A percentile compares a stretch with the other conserved stretches of the same genome.
These are phyloP conservation scores for Dysphania ambrosioides DNA, from an alignment of 148 eudicot species.

Conservation along the genomic window DNA sequence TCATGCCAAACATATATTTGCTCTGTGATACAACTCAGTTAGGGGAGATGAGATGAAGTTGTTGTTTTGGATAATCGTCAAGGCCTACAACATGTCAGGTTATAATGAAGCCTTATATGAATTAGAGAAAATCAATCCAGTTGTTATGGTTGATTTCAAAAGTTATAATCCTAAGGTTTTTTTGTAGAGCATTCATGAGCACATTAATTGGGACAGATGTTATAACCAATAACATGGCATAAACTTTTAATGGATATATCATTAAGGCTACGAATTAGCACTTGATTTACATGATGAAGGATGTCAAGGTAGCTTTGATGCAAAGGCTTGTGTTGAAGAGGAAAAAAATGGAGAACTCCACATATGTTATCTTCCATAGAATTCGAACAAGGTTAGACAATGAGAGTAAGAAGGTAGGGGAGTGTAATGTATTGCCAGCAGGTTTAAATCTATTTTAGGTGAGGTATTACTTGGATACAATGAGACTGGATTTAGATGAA, in stretches of 20 bases:
- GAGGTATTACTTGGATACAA: no score
- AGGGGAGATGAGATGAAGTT: no score
- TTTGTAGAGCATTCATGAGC: conserved; percentile 5
- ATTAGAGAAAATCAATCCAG: not conserved
- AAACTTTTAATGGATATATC: no score
- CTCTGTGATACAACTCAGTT: no score
- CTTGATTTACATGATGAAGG: not conserved
- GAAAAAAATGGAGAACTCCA: not conserved
- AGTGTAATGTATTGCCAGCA: not conserved
- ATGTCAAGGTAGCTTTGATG: not conserved
- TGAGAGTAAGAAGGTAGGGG: not conserved
- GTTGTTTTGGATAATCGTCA: no score
- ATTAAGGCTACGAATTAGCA: not conserved
- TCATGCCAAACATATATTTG: no score
- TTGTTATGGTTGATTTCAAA: not conserved
- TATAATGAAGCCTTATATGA: not conserved
- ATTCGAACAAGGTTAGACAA: not conserved
- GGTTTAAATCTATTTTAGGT: no score
- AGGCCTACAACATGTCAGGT: not conserved
- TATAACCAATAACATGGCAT: no score
- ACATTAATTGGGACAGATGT: not conserved
- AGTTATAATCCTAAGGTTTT: not conserved
- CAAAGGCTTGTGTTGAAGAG: not conserved
- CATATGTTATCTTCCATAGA: not conserved
- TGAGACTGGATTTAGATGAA: no score